A percentile compares a stretch with the other conserved stretches of the same genome.
Evolutionary conservation across 805 yeast genomes (phyloP).

Genomic region (Clavispora phyllophila): DNA sequence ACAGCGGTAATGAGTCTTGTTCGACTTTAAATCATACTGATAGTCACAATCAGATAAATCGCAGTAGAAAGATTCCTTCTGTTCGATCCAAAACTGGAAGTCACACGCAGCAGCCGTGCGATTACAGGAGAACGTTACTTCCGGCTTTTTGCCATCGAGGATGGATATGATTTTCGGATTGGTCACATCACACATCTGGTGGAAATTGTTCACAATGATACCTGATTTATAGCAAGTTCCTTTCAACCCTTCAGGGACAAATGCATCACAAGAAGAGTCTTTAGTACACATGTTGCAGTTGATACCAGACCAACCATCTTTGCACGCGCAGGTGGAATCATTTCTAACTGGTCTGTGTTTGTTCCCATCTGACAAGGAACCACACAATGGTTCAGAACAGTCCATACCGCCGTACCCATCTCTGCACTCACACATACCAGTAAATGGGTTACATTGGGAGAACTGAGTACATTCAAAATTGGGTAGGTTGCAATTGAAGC

Average conservation of each 20-base stretch:
- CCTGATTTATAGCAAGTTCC: slow-evolving; percentile 93
- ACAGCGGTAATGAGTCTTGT: slow-evolving; percentile 75
- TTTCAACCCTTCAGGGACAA: slow-evolving; percentile 77
- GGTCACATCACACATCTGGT: slow-evolving; percentile 94
- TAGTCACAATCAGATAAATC: slow-evolving; percentile 71
- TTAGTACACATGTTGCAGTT: slow-evolving; percentile 82
- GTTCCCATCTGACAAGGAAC: slow-evolving; percentile 62
- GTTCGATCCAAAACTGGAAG: slow-evolving; percentile 95
- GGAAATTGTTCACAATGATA: slow-evolving; percentile 69
- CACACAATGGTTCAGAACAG: slow-evolving; percentile 85
- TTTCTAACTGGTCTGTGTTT: slow-evolving; percentile 60
- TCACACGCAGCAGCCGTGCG: slow-evolving; percentile 61
- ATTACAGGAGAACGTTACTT: slow-evolving; percentile 88
- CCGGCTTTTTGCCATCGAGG: slow-evolving; percentile 76
- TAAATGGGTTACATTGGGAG: slow-evolving; percentile 78
- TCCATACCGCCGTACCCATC: slow-evolving; percentile 93
- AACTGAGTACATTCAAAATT: slow-evolving; percentile 87
- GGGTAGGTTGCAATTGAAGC: slow-evolving; percentile 93
- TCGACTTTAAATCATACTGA: slow-evolving; percentile 54
- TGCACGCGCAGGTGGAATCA: slow-evolving; percentile 60
- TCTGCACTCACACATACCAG: slow-evolving; percentile 90
- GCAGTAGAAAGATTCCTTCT: slow-evolving; percentile 86
- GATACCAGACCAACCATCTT: slow-evolving; percentile 88
- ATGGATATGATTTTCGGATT: slow-evolving; percentile 79
- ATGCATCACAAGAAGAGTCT: slow-evolving; percentile 75